Evolutionary conservation across 2,329 filamentous ascomycete species (phyloP).

Genomic region (Penicillium sp.): DNA sequence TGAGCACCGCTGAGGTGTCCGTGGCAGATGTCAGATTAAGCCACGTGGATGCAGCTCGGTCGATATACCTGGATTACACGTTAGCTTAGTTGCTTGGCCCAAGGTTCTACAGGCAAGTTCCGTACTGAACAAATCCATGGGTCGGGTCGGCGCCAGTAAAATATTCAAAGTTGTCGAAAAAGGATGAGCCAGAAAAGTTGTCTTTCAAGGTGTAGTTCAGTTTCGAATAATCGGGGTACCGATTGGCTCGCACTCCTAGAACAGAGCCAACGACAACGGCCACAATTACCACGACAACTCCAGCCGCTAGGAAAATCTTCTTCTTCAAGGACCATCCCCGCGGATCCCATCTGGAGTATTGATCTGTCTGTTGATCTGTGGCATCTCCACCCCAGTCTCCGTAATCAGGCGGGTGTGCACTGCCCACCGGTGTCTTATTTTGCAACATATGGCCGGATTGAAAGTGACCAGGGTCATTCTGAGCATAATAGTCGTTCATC

Average conservation of each 20-base stretch:
- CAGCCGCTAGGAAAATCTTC: slow-evolving; percentile 2
- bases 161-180: slow-evolving; percentile 41
- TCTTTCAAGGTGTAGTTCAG: slow-evolving; percentile 33
- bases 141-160: slow-evolving; percentile 35
- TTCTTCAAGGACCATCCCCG: slow-evolving; percentile 7
- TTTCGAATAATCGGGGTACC: slow-evolving; percentile 28
- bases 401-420: background rate
- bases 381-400: background rate
- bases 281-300: slow-evolving; percentile 26
- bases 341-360: slow-evolving; percentile 7
- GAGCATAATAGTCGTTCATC: background rate
- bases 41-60: slow-evolving; percentile 23
- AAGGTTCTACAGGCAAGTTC: background rate
- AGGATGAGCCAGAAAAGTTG: slow-evolving; percentile 32
- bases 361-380: background rate
- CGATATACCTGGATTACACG: slow-evolving; percentile 30
- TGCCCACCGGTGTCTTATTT: background rate
- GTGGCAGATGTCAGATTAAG: slow-evolving; percentile 54
- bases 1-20: slow-evolving; percentile 45
- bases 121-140: slow-evolving; percentile 38
- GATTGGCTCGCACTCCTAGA: slow-evolving; percentile 29
- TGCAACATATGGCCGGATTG: background rate
- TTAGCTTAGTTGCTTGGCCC: background rate
- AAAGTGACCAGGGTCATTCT: background rate
- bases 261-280: slow-evolving; percentile 41